Evolutionary conservation across 2,329 filamentous ascomycete species (phyloP), one percentile per base, ranked within the genome.

Genomic region (Colletotrichum sidae): DNA sequence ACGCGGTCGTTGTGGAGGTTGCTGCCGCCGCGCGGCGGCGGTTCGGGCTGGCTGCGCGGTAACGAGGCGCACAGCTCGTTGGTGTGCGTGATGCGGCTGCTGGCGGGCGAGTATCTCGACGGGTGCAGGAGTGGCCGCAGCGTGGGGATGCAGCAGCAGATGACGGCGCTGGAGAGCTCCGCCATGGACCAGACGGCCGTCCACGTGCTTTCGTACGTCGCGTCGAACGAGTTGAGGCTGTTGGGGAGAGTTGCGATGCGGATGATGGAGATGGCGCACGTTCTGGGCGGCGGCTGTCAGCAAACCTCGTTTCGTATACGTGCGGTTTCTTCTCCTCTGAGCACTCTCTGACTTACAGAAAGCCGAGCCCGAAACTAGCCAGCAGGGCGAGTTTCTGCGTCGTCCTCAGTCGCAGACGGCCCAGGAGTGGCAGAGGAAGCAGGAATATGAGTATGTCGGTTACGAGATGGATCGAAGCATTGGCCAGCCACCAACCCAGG

Each of bases 131-230:
- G 56, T 12, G 76, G 76, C 2, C 77, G 74, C 1, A 80, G 69
- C 13, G 78, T 79, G 1, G 79, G 78, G 6, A 80, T 74, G 60
- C 77, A 79, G 50, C 76, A 73, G 65, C 79, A 80, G 11, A 80
- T 70, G 65, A 80, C 73, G 59, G 77, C 78, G 53, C 76, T 73
- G 51, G 76, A 76, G 65, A 79, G 75, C 67, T 81, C 79, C 57
- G 78, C 73, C 52, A 79, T 72, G 17, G 76, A 77, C 76, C 78
- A 80, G 69, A 76, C 72, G 12, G 73, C 72, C 5, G 72, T 74
- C n/a, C 63, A 53, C 8, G 72, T 68, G 55, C 77, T 73, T 50
- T 77, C 72, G 67, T 72, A 79, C 5, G 76, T 78, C 2, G 67
- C 54, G 62, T 79, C 77, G 15, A 64, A 62, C 3, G 72, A 70